Evolutionary conservation across 1,139 yeast species (phyloP).

Genomic region (Arxiozyma slooffiae): DNA sequence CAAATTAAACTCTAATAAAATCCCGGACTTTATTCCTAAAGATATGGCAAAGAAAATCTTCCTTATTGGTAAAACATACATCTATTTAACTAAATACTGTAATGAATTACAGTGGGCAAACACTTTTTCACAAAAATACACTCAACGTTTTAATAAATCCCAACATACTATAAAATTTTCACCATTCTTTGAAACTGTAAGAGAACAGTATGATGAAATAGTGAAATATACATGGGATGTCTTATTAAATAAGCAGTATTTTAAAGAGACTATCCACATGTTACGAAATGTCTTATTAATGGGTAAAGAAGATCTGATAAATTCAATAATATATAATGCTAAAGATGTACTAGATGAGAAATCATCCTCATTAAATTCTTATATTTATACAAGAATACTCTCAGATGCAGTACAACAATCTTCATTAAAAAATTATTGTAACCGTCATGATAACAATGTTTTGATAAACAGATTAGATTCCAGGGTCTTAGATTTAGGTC

Average conservation of each 20-base stretch:
- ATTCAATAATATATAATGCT: constrained; percentile 52
- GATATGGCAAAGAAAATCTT: constrained; percentile 47
- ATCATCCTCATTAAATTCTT: constrained; percentile 52
- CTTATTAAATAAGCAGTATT: constrained; percentile 41
- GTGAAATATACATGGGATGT: constrained; percentile 44
- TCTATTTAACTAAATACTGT: constrained; percentile 58
- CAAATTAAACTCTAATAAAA: constrained; percentile 31
- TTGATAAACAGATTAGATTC: constrained; percentile 65
- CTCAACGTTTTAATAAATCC: constrained; percentile 11
- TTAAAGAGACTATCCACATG: constrained; percentile 49
- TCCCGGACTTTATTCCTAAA: constrained; percentile 51
- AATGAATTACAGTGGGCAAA: constrained; percentile 52
- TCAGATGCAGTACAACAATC: constrained; percentile 59
- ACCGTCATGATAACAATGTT: constrained; percentile 28
- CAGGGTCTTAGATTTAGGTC: constrained; percentile 57
- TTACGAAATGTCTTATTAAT: constrained; percentile 61
- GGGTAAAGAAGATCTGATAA: constrained; percentile 71
- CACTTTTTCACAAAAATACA: constrained; percentile 31
- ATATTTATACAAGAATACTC: constrained; percentile 54
- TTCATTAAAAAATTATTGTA: constrained; percentile 39
- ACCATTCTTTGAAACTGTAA: constrained; percentile 37
- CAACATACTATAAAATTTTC: constrained; percentile 6
- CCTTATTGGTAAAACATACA: constrained; percentile 71
- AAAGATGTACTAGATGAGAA: constrained; percentile 48
- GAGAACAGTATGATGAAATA: constrained; percentile 49